Base-by-base conservation (phyloP, 768 basidiomycete species). In the Heimioporus sp. region DNA sequence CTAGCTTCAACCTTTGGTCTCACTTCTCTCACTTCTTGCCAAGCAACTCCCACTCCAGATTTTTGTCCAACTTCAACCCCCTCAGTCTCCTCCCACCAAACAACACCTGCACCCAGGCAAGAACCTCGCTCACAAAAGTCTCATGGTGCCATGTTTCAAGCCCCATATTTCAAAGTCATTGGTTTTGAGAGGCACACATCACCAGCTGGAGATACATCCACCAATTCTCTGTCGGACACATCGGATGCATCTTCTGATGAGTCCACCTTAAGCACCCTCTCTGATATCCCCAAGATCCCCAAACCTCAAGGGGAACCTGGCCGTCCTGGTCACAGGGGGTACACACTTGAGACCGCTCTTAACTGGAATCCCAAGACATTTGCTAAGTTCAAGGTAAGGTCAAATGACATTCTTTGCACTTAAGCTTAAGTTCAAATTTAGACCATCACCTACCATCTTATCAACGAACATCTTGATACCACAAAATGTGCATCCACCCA, bases 301-400 rank as follows among this genome's bases (percentile, higher is more conserved):
- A 69, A 68, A 34, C 67, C 65, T 5, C 12, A 16, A 4, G 64
- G 65, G 0, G 58, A 68, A 41, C 58, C 54, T 17, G 65, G 65
- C 17, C 37, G 49, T 12, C 62, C 62, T 10, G 57, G 62, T 10
- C 41, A 47, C 4, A 65, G 65, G 12, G 62, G 65, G 0, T 69
- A 69, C 35, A 66, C 41, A 10, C 54, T 69, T 15, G 40, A 60
- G 41, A 53, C 49, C 2, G 58, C 51, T 1, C 41, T 68, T 5
- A 38, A 45, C 11, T 67, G 63, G 66, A 51, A 60, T n/a, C 43
- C 38, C 3, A 57, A 53, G 31, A 10, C 24, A 3, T 68, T 44
- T n/a, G 0, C 20, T 0, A 58, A 53, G 30, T 41, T 68, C 19
- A 61, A 65, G 61, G 67, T 68, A 4, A 8, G 35, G 16, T 36